Base-by-base conservation (phyloP, 2,329 filamentous ascomycete species). In the Pestalotiopsis sp. region DNA sequence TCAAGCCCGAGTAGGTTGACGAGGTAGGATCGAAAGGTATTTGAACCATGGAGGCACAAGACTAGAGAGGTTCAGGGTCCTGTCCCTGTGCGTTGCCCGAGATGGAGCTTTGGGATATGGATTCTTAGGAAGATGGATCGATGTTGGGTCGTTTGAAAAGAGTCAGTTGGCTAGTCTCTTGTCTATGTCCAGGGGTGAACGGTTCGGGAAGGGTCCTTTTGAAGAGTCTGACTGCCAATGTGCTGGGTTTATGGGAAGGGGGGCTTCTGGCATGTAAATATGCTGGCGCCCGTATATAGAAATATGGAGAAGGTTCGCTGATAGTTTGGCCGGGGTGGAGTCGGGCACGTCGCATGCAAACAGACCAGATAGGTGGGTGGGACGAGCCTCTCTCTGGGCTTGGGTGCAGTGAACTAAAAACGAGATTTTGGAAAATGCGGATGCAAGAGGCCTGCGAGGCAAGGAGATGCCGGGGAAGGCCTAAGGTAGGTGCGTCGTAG, bases 141-240 rank as follows among this genome's bases (percentile, higher is more conserved):
- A 27, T 59, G 57, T 36, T 36, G 56, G 60, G n/a, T 62, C 60
- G 36, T 27, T 59, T 25, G 60, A 41, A 17, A 23, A 23, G 36
- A 62, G 36, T 62, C 25, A 62, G 60, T 62, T 62, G 27, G 25
- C 36, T 38, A 36, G 36, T n/a, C 4, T 41, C 36, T 62, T 17
- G 60, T 31, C 36, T 62, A n/a, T 36, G 23, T 25, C 27, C 63
- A 39, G 56, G 52, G 36, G 52, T 17, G 49, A 67, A 14, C n/a
- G 20, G 52, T 59, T 60, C 56, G 14, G 52, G 65, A 67, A 67
- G 65, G 65, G 65, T 67, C 65, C 36, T 60, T 66, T 66, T 59
- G 65, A 67, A 31, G 56, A 59, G 17, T n/a, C 45, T 20, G 45
- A n/a, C n/a, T 52, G 45, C 17, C 20, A n/a, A n/a, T 52, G 17